Conservation (phyloP, 345 rosid genomes). For the Corchorus olitorius region DNA sequence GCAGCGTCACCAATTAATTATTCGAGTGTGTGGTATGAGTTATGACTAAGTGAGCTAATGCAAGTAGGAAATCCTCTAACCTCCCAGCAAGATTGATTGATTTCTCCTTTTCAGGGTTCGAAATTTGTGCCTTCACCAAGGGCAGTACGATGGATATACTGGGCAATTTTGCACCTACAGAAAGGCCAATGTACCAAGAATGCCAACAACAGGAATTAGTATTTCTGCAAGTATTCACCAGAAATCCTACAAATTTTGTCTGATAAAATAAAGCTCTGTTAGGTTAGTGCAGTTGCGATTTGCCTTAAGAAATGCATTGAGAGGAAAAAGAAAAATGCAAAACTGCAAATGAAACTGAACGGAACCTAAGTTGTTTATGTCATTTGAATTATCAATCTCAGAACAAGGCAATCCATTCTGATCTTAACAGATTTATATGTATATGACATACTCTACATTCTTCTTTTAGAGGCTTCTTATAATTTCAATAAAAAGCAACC, state of each 20-base stretch:
- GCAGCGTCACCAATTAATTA: not conserved
- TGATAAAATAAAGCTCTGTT: not conserved
- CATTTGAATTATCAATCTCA: not conserved
- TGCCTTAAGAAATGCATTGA: too few relatives aligned
- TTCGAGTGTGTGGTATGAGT: not conserved
- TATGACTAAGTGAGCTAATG: not conserved
- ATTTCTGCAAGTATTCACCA: conserved; percentile 1
- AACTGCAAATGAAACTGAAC: too few relatives aligned
- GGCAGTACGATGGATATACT: conserved; percentile 68
- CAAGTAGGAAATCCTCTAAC: conserved; percentile 35
- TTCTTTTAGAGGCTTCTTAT: not conserved
- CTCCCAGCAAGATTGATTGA: conserved; percentile 70
- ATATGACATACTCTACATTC: not conserved
- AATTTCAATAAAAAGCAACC: not conserved
- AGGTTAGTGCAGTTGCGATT: too few relatives aligned
- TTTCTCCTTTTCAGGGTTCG: conserved; percentile 56
- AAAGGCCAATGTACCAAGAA: not conserved
- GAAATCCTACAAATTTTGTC: not conserved
- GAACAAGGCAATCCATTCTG: not conserved
- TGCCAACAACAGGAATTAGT: conserved; percentile 16
- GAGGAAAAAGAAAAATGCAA: not conserved
- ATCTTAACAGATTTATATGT: not conserved
- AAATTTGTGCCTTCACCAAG: conserved; percentile 48
- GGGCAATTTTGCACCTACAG: conserved; percentile 79
- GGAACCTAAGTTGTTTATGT: not conserved